phyloP scores from a whole-genome alignment of 768 basidiomycete species.

The Amanita pallidorosea region DNA sequence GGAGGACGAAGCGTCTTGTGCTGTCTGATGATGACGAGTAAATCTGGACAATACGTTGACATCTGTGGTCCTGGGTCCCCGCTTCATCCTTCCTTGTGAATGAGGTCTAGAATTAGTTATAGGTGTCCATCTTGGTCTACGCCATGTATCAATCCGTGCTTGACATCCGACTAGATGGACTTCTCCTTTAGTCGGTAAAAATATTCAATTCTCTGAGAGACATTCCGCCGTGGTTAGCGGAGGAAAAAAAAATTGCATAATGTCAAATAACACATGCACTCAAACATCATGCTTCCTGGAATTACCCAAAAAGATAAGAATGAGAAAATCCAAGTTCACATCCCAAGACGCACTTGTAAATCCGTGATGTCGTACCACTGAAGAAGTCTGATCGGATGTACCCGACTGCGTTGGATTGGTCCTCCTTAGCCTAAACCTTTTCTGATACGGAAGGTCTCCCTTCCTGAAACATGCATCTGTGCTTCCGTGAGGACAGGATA shows the following conservation, averaged over 20 bases:
- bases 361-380: neutral
- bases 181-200: neutral
- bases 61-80: neutral
- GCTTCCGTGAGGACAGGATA: neutral
- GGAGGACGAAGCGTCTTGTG: slow-evolving; percentile 7
- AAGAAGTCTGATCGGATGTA: neutral
- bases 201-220: neutral
- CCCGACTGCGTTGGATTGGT: neutral
- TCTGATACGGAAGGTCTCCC: neutral
- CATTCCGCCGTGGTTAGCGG: slow-evolving; percentile 3
- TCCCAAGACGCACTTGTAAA: neutral
- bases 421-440: neutral
- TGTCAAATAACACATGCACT: neutral
- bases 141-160: neutral
- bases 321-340: neutral
- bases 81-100: neutral
- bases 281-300: neutral
- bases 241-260: neutral
- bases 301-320: neutral
- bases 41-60: neutral
- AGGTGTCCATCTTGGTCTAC: neutral
- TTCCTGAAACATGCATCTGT: slow-evolving; percentile 1
- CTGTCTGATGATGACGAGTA: slow-evolving; percentile 13
- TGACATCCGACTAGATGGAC: neutral
- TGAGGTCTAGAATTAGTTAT: neutral